Evolutionary conservation across 495 filamentous ascomycete genomes (phyloP).

Genomic region (Monascus purpureus): DNA sequence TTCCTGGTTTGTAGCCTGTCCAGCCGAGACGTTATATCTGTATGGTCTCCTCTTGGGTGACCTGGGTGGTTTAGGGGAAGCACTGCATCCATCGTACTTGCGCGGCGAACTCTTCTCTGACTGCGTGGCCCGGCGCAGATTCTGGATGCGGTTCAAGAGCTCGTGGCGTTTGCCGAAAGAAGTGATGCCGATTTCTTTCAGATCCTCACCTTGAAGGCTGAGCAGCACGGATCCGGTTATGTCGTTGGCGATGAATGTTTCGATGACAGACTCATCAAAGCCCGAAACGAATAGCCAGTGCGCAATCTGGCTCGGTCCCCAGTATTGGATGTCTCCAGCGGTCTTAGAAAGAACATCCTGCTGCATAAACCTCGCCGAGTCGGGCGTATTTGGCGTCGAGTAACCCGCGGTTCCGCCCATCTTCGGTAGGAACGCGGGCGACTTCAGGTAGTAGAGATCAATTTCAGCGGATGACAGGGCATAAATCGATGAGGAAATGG

Average conservation of each 20-base stretch:
- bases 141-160: conserved; percentile 65
- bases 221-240: conserved; percentile 76
- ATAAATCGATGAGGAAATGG: conserved; percentile 10
- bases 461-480: conserved; percentile 36
- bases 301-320: too few relatives aligned
- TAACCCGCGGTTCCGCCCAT: too few relatives aligned
- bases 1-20: conserved; percentile 60
- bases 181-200: conserved; percentile 86
- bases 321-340: too few relatives aligned
- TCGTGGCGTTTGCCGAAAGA: conserved; percentile 85
- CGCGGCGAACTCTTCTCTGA: background rate
- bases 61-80: conserved; percentile 17
- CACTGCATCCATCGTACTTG: conserved; percentile 3
- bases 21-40: conserved; percentile 9
- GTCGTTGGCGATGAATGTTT: conserved; percentile 79
- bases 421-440: too few relatives aligned
- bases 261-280: too few relatives aligned
- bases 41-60: conserved; percentile 12
- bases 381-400: too few relatives aligned
- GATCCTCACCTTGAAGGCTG: conserved; percentile 75
- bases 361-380: too few relatives aligned
- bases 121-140: conserved; percentile 2
- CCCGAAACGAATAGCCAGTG: too few relatives aligned
- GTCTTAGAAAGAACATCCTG: too few relatives aligned
- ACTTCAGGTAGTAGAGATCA: conserved; percentile 28